Base-by-base conservation (phyloP, 2,329 filamentous ascomycete species). In the Chaetothyriales sp. region DNA sequence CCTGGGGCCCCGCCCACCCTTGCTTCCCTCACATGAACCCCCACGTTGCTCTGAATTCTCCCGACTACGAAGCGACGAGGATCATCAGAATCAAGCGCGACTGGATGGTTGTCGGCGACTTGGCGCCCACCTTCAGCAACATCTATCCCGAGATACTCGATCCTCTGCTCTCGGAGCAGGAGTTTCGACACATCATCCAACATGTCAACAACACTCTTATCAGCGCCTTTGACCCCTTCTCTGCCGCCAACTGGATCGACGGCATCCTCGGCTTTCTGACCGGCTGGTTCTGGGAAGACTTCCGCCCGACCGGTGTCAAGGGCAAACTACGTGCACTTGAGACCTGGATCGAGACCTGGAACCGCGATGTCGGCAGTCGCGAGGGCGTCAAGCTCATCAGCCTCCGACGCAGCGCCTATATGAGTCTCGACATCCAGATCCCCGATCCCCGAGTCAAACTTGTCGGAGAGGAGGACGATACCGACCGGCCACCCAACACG, bases 111-210 rank as follows among this genome's bases (percentile, higher is more conserved):
- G 78, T 82, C 54, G 92, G 90, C 36, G 92, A 98, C 66, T 71
- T 95, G 25, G 90, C 89, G 1, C 92, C 92, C 0, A 87, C 89
- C 0, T 96, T 93, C 64, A 92, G 86, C 15, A 95, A 96, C 61
- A 73, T 95, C 2, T 98, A 98, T 62, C 92, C 92, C 0, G 92
- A 98, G 64, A 94, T 98, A 52, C 73, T 98, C 6, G 89, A 95
- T 58, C 86, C 88, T 0, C 79, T 89, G 28, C 70, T 98, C 44
- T 76, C 79, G 1, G 92, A 98, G 65, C 81, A 83, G 53, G 86
- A 94, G 60, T 98, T 98, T 63, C 80, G 92, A 2, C 74, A 75
- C 9, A 70, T 96, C 26, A 79, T 98, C 50, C 80, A 88, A 53
- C 84, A 81, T 61, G 75, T 96, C 49, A 98, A 98, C 62, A 70